These are phyloP conservation scores for Vachellia pachyceras DNA, from an alignment of 306 rosid species.

Conservation along the genomic window DNA sequence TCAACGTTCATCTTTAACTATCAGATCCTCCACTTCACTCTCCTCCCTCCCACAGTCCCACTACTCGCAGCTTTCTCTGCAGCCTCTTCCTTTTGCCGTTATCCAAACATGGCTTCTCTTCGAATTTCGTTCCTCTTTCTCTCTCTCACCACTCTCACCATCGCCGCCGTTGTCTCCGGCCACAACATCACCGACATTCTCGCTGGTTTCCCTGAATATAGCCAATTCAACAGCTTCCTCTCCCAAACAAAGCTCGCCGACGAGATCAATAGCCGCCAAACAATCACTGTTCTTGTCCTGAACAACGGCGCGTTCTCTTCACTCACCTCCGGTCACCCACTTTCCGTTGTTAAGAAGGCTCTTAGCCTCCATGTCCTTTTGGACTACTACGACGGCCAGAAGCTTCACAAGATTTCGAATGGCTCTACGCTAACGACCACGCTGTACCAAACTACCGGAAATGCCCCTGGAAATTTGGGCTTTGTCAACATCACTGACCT, in stretches of 20 bases:
- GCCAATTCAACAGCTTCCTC: slow-evolving; percentile 59
- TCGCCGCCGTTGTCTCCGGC: slow-evolving; percentile 55
- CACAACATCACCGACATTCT: slow-evolving; percentile 95
- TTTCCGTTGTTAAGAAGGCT: slow-evolving; percentile 73
- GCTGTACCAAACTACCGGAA: slow-evolving; percentile 87
- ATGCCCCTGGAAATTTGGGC: slow-evolving; percentile 72
- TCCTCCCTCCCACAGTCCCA: neutral
- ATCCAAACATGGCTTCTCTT: slow-evolving; percentile 47
- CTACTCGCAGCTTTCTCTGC: neutral
- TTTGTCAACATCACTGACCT: slow-evolving; percentile 90
- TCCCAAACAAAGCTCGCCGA: slow-evolving; percentile 73
- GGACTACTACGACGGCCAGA: slow-evolving; percentile 79
- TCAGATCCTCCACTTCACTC: neutral
- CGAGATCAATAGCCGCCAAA: slow-evolving; percentile 86
- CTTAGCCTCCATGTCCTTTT: slow-evolving; percentile 78
- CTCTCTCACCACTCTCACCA: slow-evolving; percentile 17
- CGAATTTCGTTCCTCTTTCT: slow-evolving; percentile 31
- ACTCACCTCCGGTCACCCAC: slow-evolving; percentile 64
- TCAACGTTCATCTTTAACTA: slow-evolving; percentile 27
- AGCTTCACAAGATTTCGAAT: slow-evolving; percentile 82
- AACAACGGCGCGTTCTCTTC: slow-evolving; percentile 66
- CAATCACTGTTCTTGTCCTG: slow-evolving; percentile 82
- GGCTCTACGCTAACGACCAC: slow-evolving; percentile 86
- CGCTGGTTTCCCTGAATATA: slow-evolving; percentile 58
- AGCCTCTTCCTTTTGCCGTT: neutral